These are phyloP conservation scores for Candida chilensis DNA, from an alignment of 805 yeast genomes.

Conservation along the genomic window DNA sequence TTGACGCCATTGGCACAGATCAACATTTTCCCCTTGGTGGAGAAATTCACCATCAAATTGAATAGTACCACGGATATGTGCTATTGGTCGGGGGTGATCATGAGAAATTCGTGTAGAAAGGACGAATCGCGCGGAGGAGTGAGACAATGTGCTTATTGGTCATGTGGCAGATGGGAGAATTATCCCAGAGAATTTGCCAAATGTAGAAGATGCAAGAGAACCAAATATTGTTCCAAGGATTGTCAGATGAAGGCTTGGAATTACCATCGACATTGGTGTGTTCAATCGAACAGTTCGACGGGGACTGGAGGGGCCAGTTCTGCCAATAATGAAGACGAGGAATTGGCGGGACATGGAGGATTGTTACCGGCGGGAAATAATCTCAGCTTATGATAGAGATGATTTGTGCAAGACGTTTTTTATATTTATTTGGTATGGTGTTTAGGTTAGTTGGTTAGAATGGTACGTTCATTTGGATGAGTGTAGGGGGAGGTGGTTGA, in stretches of 20 bases:
- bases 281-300: too few relatives aligned
- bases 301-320: too few relatives aligned
- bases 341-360: too few relatives aligned
- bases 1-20: slow-evolving; percentile 37
- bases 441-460: too few relatives aligned
- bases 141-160: slow-evolving; percentile 89
- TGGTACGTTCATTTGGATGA: too few relatives aligned
- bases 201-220: slow-evolving; percentile 88
- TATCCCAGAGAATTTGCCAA: slow-evolving; percentile 89
- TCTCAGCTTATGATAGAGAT: too few relatives aligned
- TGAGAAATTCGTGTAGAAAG: slow-evolving; percentile 90
- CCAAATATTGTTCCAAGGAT: slow-evolving; percentile 88
- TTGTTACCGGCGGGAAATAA: too few relatives aligned
- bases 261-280: slow-evolving; percentile 93
- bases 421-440: too few relatives aligned
- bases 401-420: too few relatives aligned
- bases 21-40: slow-evolving; percentile 86
- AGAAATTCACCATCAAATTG: slow-evolving; percentile 68
- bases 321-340: too few relatives aligned
- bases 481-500: too few relatives aligned
- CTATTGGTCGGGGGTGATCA: slow-evolving; percentile 97
- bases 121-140: slow-evolving; percentile 84
- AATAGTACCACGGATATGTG: slow-evolving; percentile 70
- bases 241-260: slow-evolving; percentile 92
- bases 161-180: slow-evolving; percentile 92